These are phyloP conservation scores for Komagataella pseudopastoris DNA, from an alignment of 805 yeast genomes.

Conservation along the genomic window DNA sequence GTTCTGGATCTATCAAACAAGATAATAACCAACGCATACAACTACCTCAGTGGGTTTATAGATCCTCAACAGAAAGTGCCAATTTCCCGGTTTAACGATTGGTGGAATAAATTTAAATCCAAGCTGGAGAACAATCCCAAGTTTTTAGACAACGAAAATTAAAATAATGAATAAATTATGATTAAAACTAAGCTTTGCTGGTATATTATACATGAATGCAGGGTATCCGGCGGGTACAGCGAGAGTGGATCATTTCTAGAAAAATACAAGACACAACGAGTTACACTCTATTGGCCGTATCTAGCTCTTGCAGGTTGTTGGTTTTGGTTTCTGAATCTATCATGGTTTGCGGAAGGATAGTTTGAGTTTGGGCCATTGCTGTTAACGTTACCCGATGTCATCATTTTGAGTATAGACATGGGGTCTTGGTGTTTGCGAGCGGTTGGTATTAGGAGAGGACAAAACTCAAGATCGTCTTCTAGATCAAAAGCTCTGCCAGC, in stretches of 20 bases:
- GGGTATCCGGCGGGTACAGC: not conserved
- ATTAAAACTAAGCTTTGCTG: not conserved
- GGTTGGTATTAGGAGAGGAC: slow-evolving; percentile 25
- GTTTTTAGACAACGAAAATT: slow-evolving; percentile 43
- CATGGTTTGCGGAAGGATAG: not conserved
- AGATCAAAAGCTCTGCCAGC: slow-evolving; percentile 56
- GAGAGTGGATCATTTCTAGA: not conserved
- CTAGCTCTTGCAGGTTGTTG: not conserved
- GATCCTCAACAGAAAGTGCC: slow-evolving; percentile 73
- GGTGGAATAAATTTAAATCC: slow-evolving; percentile 89
- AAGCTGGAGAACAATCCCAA: slow-evolving; percentile 72
- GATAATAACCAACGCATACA: slow-evolving; percentile 86
- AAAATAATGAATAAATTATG: slow-evolving; percentile 7
- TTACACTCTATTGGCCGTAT: not conserved
- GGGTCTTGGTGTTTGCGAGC: slow-evolving; percentile 1
- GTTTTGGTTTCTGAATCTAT: not conserved
- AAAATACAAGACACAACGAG: not conserved
- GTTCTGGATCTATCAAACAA: slow-evolving; percentile 62
- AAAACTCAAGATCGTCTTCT: slow-evolving; percentile 63
- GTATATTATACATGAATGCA: not conserved
- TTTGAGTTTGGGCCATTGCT: not conserved
- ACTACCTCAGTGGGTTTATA: slow-evolving; percentile 78
- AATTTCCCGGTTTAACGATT: slow-evolving; percentile 74
- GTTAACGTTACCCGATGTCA: not conserved
- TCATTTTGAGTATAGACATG: not conserved